These are phyloP conservation scores for Schizophyllum commune DNA, from an alignment of 1,284 basidiomycete species.

Conservation along the genomic window DNA sequence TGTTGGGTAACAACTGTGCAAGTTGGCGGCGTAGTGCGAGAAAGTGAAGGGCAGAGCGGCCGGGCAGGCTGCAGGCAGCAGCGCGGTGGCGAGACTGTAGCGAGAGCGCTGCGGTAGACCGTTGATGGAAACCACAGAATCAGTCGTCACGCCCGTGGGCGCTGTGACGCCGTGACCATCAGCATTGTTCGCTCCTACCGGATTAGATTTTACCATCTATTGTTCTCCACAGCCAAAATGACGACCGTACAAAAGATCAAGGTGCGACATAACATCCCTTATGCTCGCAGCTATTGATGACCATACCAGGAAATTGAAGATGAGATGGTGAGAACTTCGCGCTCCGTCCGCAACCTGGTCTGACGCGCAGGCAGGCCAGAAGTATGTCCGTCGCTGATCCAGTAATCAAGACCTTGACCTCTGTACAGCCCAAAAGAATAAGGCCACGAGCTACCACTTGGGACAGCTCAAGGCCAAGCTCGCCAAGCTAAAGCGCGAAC, in stretches of 20 bases:
- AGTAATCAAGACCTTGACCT: conserved; percentile 12
- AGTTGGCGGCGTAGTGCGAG: not conserved
- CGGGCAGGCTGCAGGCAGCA: not conserved
- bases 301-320: conserved; percentile 79
- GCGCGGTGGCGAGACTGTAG: no score
- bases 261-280: conserved; percentile 28
- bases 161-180: not conserved
- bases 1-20: not conserved
- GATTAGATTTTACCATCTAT: not conserved
- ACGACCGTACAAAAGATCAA: conserved; percentile 89
- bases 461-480: conserved; percentile 98
- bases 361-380: conserved; percentile 36
- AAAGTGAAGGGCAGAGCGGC: not conserved
- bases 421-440: conserved; percentile 87
- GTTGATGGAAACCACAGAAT: not conserved
- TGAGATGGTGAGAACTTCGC: conserved; percentile 72
- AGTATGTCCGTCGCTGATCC: conserved; percentile 31
- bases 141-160: not conserved
- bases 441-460: conserved; percentile 91
- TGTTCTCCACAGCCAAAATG: conserved; percentile 37
- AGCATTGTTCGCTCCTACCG: not conserved
- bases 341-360: not conserved
- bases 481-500: conserved; percentile 92
- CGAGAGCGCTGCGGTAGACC: not conserved
- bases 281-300: conserved; percentile 12